These are phyloP conservation scores for Akanthomyces lecanii DNA, from an alignment of 2,329 filamentous ascomycete species.

Conservation along the genomic window DNA sequence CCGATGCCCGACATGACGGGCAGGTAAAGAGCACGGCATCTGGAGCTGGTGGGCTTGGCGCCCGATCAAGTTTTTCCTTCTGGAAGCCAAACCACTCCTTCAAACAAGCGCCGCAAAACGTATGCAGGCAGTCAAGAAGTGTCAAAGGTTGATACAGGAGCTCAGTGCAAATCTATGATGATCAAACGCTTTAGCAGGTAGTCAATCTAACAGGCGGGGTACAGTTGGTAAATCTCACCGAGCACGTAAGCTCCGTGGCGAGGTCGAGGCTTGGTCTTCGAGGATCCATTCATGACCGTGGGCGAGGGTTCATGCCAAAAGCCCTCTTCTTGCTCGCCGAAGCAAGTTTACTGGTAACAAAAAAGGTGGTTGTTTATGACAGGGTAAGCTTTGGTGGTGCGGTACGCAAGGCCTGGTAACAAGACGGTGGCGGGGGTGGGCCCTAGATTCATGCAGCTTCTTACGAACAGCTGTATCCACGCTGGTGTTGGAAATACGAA, in stretches of 20 bases:
- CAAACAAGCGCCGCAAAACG: conserved; percentile 90
- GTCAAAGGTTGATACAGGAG: conserved; percentile 87
- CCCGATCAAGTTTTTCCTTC: conserved; percentile 52
- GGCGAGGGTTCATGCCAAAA: background rate
- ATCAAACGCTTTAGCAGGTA: conserved; percentile 1
- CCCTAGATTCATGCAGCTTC: conserved; percentile 1
- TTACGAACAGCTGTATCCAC: conserved; percentile 3
- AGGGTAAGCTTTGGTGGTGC: background rate
- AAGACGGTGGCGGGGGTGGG: conserved; percentile 12
- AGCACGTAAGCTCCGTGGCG: conserved; percentile 92
- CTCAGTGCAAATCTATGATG: conserved; percentile 84
- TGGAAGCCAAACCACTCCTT: conserved; percentile 95
- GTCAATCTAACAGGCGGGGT: conserved; percentile 12
- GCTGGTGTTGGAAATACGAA: background rate
- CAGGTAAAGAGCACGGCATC: conserved; percentile 68
- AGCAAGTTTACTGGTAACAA: background rate
- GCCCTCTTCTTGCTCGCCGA: background rate
- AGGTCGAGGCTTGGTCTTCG: conserved; percentile 60
- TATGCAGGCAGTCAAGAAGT: conserved; percentile 88
- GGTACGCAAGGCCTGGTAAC: background rate
- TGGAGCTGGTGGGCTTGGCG: conserved; percentile 45
- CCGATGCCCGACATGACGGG: conserved; percentile 82
- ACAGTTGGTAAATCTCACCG: conserved; percentile 56
- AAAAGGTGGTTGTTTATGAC: background rate
- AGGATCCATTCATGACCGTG: conserved; percentile 44